Evolutionary conservation across 2,329 filamentous ascomycete species (phyloP).

Genomic region (Chaetothyriales sp.): DNA sequence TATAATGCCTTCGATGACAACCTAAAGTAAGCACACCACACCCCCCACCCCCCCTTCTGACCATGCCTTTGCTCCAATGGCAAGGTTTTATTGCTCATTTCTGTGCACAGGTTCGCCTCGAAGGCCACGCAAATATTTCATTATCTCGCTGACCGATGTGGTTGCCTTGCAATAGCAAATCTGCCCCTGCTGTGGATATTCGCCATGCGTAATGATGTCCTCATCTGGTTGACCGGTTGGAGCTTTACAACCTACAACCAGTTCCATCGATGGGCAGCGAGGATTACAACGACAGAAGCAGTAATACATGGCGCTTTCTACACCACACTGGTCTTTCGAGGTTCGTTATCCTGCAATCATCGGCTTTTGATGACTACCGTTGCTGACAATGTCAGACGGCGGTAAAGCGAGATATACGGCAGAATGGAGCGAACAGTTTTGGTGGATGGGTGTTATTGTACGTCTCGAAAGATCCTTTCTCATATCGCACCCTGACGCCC

Average conservation of each 20-base stretch:
- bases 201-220: conserved; percentile 50
- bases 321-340: conserved; percentile 23
- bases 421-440: conserved; percentile 24
- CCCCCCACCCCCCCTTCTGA: background rate
- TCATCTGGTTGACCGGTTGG: conserved; percentile 56
- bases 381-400: background rate
- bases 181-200: conserved; percentile 54
- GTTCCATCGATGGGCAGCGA: conserved; percentile 54
- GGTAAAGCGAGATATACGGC: background rate
- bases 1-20: conserved; percentile 35
- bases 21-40: conserved; percentile 28
- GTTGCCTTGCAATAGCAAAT: conserved; percentile 49
- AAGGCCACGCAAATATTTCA: conserved; percentile 30
- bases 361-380: background rate
- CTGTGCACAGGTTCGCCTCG: background rate
- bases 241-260: conserved; percentile 52
- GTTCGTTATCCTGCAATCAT: background rate
- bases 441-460: conserved; percentile 26
- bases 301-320: conserved; percentile 50
- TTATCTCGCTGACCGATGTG: conserved; percentile 49
- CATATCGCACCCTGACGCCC: background rate
- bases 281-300: conserved; percentile 47
- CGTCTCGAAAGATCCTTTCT: conserved; percentile 1
- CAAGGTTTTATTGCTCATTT: background rate
- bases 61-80: background rate